Evolutionary conservation across 345 rosid genomes (phyloP), one percentile per base, ranked within the genome.

Genomic region (Dipteronia dyeriana): DNA sequence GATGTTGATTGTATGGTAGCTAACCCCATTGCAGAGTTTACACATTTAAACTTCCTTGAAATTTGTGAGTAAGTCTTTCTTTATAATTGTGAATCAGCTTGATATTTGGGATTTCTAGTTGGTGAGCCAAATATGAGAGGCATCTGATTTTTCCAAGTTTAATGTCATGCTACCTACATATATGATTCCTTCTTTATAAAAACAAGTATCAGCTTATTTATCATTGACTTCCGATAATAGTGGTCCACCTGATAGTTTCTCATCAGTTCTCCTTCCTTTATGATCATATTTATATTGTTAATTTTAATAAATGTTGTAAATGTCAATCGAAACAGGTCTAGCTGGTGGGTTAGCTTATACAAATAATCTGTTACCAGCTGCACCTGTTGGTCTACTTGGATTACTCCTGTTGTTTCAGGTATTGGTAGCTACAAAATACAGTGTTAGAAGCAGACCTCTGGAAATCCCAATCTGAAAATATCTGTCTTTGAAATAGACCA

Each of bases 351-450:
- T 91, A 68, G 88, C 86, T 65, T 91, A 90, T 74, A 68, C 89
- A 12, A 78, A 91, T 73, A 91, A 88, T 84, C 80, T 88, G 39
- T 84, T 90, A 69, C 86, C 93, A 74, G 91, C 96, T 59, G 96
- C 92, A 53, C 91, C 90, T 11, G 79, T 81, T 76, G 93, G 93
- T 68, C 85, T 91, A 9, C 93, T 91, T 76, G 91, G 93, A 63
- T 82, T 90, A 81, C 93, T 90, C n/a, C 80, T 90, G 39, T 71
- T 91, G 74, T 88, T 91, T 80, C 95, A 91, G 93, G 91, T 91
- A 81, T 59, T 23, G 53, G 47, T 68, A 64, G n/a, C 49, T 41
- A 6, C 29, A 72, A 25, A 71, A 26, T 9, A 26, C 43, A 19
- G 64, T 53, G 19, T 29, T 39, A 31, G 34, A 38, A 73, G 70